Evolutionary conservation across 768 basidiomycete species (phyloP).

Genomic region (Leucocoprinus sp.): DNA sequence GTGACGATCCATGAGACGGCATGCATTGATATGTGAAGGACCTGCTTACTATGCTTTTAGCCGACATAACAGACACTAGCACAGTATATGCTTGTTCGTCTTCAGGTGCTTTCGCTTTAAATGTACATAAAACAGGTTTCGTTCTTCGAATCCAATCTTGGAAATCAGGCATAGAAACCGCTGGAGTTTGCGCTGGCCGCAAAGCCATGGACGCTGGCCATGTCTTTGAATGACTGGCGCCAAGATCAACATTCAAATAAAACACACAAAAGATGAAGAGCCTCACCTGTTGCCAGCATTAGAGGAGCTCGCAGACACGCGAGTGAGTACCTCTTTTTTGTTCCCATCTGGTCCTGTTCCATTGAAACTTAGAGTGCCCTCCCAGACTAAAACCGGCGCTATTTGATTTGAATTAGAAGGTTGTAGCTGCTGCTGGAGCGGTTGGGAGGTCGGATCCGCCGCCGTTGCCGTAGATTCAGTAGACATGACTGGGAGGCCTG

Average conservation of each 20-base stretch:
- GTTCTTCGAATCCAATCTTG: constrained; percentile 39
- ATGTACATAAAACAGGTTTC: constrained; percentile 32
- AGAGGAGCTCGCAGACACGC: constrained; percentile 25
- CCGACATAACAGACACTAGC: constrained; percentile 33
- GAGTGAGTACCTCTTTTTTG: constrained; percentile 37
- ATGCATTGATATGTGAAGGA: background rate
- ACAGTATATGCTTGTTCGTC: constrained; percentile 30
- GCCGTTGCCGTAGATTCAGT: background rate
- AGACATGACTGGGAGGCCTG: background rate
- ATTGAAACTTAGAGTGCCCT: constrained; percentile 38
- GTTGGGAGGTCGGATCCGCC: background rate
- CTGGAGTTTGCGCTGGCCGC: constrained; percentile 30
- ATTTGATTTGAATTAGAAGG: constrained; percentile 4
- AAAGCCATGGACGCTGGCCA: constrained; percentile 46
- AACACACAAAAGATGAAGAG: background rate
- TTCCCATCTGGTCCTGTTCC: constrained; percentile 26
- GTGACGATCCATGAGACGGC: background rate
- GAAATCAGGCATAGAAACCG: constrained; percentile 32
- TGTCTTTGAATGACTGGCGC: constrained; percentile 37
- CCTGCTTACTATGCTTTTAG: constrained; percentile 37
- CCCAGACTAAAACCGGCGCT: constrained; percentile 29
- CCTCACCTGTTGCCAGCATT: constrained; percentile 28
- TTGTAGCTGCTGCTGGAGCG: background rate
- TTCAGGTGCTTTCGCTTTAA: constrained; percentile 21
- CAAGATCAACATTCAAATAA: background rate